Percentiles rank a stretch among this genome's conserved stretches.
These are phyloP conservation scores for Leishmania lainsoni DNA, from an alignment of 208 protist species.

Conservation along the genomic window DNA sequence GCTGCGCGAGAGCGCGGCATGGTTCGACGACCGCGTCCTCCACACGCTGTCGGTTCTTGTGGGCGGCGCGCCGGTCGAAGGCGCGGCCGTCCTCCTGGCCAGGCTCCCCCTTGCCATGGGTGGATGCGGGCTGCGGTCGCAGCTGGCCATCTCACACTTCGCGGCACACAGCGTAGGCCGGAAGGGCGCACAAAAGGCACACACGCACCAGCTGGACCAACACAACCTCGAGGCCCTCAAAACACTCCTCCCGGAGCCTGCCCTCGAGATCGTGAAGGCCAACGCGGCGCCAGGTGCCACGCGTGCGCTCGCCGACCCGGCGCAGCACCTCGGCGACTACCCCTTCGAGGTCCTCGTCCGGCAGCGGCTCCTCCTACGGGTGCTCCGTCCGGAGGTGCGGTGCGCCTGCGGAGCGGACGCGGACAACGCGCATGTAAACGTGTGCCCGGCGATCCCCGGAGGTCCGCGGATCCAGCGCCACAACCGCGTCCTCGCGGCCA, in stretches of 20 bases:
- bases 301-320: conserved; percentile 31
- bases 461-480: too few relatives aligned
- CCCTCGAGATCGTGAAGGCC: conserved; percentile 22
- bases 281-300: conserved; percentile 29
- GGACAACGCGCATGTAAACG: too few relatives aligned
- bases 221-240: conserved; percentile 2
- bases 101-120: conserved; percentile 29
- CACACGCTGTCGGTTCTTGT: conserved; percentile 15
- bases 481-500: too few relatives aligned
- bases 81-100: conserved; percentile 8
- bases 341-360: conserved; percentile 20
- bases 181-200: conserved; percentile 20
- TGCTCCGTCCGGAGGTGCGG: too few relatives aligned
- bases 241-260: conserved; percentile 33
- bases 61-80: background rate
- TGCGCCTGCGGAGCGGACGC: too few relatives aligned
- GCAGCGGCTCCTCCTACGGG: too few relatives aligned
- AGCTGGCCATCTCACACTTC: conserved; percentile 22
- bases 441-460: too few relatives aligned
- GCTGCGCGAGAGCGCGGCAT: conserved; percentile 7
- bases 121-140: conserved; percentile 29
- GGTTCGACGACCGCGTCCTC: conserved; percentile 31
- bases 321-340: background rate
- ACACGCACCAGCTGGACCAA: conserved; percentile 20
- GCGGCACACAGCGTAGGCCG: conserved; percentile 25